Conservation (phyloP, 2,329 filamentous ascomycete species). For the Furcasterigmium furcatum region DNA sequence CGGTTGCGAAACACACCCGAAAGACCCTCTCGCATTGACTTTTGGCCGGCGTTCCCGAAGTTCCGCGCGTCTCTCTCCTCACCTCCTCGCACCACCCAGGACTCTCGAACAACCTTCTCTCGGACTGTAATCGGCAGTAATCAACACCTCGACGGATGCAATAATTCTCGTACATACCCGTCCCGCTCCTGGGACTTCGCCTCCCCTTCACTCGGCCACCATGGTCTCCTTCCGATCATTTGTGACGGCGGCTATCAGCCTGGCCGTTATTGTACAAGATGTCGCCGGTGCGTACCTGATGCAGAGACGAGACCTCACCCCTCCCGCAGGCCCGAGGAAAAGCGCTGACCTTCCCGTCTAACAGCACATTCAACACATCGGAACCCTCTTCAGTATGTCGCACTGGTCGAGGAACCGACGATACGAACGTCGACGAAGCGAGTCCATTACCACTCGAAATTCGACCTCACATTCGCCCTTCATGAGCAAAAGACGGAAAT, state of each 20-base stretch:
- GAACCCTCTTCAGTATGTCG: slow-evolving; percentile 73
- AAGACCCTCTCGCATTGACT: too few species aligned
- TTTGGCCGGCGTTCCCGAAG: too few species aligned
- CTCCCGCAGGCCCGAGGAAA: not conserved
- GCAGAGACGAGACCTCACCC: not conserved
- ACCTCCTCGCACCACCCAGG: not conserved
- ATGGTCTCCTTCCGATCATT: slow-evolving; percentile 30
- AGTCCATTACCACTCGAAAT: slow-evolving; percentile 76
- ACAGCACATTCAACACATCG: slow-evolving; percentile 72
- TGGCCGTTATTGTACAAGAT: slow-evolving; percentile 24
- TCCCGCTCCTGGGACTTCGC: slow-evolving; percentile 9
- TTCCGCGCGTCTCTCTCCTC: not conserved
- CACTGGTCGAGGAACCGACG: slow-evolving; percentile 67
- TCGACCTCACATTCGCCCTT: slow-evolving; percentile 80
- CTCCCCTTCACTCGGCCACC: slow-evolving; percentile 4
- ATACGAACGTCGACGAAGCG: slow-evolving; percentile 78
- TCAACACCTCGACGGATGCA: not conserved
- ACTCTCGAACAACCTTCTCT: not conserved
- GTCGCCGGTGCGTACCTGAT: slow-evolving; percentile 22
- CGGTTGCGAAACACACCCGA: too few species aligned
- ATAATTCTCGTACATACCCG: slow-evolving; percentile 5
- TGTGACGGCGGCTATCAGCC: slow-evolving; percentile 23
- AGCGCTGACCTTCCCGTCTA: slow-evolving; percentile 17
- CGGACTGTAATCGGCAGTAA: too few species aligned
- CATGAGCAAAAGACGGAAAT: slow-evolving; percentile 61